Percentiles rank a stretch among this genome's conserved stretches.
Conservation (phyloP, 176 grass and related monocot genomes). For the Carex myosuroides region DNA sequence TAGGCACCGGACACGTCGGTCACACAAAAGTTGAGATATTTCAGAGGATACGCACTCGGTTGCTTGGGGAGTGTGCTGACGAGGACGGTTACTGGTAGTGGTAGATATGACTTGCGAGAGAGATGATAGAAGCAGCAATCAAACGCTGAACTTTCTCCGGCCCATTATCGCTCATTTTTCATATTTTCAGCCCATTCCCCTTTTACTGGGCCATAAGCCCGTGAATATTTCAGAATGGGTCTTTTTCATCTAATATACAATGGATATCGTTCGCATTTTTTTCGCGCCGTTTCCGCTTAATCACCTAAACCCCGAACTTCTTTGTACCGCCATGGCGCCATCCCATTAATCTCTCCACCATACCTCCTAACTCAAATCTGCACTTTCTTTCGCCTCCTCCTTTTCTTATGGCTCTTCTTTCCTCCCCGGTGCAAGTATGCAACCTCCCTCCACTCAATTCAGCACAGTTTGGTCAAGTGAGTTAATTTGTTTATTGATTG, state of each 20-base stretch:
- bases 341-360: neutral
- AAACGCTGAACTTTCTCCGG: neutral
- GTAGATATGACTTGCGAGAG: neutral
- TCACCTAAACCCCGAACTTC: neutral
- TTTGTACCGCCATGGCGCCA: neutral
- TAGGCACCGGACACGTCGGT: too few species aligned
- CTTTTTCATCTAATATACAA: neutral
- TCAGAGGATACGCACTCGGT: neutral
- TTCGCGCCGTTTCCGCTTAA: neutral
- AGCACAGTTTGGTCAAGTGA: neutral
- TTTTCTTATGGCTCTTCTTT: neutral
- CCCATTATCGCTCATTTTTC: neutral
- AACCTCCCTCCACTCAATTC: neutral
- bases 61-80: neutral
- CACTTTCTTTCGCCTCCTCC: neutral
- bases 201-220: neutral
- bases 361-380: neutral
- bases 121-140: neutral
- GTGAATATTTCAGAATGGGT: neutral
- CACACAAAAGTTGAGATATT: too few species aligned
- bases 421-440: neutral
- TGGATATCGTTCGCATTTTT: too few species aligned
- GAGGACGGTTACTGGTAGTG: neutral
- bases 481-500: neutral
- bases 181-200: neutral